A percentile compares a stretch with the other conserved stretches of the same genome.
Conservation (phyloP, 108 stramenopile species). For the Heterococcus sp. region DNA sequence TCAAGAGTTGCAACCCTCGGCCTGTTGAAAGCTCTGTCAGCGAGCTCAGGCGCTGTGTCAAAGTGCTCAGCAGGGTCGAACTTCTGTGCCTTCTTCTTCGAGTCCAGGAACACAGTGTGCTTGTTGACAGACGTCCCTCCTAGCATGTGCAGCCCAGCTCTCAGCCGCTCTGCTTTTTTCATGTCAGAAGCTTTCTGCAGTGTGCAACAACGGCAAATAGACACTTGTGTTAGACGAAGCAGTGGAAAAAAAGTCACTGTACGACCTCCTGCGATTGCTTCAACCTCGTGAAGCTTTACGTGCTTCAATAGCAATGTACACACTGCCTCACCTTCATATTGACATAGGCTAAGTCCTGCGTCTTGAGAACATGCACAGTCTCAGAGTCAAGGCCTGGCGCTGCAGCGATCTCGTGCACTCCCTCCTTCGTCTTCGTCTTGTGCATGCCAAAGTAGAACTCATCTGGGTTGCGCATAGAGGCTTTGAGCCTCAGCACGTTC, state of each 20-base stretch:
- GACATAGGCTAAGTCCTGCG: conserved; percentile 91
- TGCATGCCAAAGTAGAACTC: conserved; percentile 99
- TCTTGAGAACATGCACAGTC: conserved; percentile 80
- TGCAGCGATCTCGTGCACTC: conserved; percentile 64
- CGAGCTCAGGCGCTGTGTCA: conserved; percentile 78
- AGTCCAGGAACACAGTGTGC: conserved; percentile 65
- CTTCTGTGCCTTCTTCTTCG: conserved; percentile 4
- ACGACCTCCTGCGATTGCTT: too few relatives aligned
- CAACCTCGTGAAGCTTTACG: too few relatives aligned
- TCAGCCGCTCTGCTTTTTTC: conserved; percentile 67
- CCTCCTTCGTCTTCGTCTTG: conserved; percentile 58
- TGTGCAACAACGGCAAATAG: background rate
- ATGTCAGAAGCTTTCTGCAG: background rate
- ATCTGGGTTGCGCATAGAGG: conserved; percentile 89
- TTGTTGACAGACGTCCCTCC: conserved; percentile 29
- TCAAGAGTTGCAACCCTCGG: conserved; percentile 23
- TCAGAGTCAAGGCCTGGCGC: background rate
- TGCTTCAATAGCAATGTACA: background rate
- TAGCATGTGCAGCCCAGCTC: conserved; percentile 68
- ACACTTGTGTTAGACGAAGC: background rate
- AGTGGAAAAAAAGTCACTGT: too few relatives aligned
- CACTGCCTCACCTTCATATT: conserved; percentile 49
- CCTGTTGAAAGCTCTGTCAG: conserved; percentile 73
- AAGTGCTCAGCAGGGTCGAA: conserved; percentile 85
- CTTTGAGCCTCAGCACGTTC: conserved; percentile 68